Percentiles rank a stretch among this genome's conserved stretches.
phyloP scores from a whole-genome alignment of 441 rosid genomes.

The Adansonia grandidieri region DNA sequence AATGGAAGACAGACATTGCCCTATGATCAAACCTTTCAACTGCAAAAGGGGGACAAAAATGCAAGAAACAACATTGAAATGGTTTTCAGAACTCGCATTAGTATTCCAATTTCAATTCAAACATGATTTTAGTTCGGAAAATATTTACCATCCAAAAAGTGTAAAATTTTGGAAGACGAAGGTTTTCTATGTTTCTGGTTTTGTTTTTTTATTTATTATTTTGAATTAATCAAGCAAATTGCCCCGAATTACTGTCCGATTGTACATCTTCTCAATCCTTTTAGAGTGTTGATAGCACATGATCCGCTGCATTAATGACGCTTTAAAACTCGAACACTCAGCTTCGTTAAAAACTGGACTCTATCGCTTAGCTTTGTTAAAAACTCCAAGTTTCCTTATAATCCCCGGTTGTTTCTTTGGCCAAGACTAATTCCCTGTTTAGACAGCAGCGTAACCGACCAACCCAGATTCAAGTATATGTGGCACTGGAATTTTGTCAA shows the following conservation, averaged over 20 bases:
- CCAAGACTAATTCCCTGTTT: neutral
- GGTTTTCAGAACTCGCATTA: neutral
- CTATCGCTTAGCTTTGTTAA: neutral
- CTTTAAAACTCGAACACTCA: too few relatives aligned
- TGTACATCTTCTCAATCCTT: neutral
- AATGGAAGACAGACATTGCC: neutral
- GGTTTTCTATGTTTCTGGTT: neutral
- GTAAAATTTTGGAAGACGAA: neutral
- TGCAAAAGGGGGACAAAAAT: too few relatives aligned
- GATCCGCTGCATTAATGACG: neutral
- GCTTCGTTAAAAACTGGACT: too few relatives aligned
- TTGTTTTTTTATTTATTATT: too few relatives aligned
- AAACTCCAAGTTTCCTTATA: neutral
- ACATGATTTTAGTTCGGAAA: too few relatives aligned
- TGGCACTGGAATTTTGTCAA: constrained; percentile 1
- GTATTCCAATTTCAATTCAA: too few relatives aligned
- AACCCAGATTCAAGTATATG: neutral
- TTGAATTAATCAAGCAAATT: too few relatives aligned
- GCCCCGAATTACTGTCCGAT: too few relatives aligned
- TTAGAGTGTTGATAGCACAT: neutral
- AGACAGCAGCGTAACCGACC: neutral
- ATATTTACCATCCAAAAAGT: too few relatives aligned
- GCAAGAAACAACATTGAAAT: neutral
- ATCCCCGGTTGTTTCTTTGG: neutral
- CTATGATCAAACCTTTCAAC: neutral